A percentile compares a stretch with the other conserved stretches of the same genome.
These are phyloP conservation scores for Euclidium syriacum DNA, from an alignment of 345 rosid species.

Conservation along the genomic window DNA sequence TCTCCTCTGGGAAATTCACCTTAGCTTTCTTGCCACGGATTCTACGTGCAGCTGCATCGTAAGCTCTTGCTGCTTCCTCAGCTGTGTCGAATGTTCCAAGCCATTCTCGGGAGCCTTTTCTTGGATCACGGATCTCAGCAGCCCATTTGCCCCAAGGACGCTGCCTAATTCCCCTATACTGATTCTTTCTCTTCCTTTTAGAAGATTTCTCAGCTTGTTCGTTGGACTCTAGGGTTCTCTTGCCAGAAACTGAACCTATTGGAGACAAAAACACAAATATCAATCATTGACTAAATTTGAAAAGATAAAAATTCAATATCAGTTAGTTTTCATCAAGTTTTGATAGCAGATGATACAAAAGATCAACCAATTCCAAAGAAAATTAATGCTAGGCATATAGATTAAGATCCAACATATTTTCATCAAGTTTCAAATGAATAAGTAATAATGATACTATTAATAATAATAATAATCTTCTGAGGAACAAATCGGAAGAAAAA, in stretches of 20 bases:
- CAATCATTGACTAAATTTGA: background rate
- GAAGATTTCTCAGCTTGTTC: slow-evolving; percentile 65
- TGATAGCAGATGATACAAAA: slow-evolving; percentile 5
- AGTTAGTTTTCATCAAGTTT: too few species aligned
- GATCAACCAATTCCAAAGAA: slow-evolving; percentile 1
- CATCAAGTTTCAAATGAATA: background rate
- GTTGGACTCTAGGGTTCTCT: slow-evolving; percentile 40
- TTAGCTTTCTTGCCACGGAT: slow-evolving; percentile 81
- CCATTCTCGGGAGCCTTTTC: slow-evolving; percentile 94
- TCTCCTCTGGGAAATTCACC: slow-evolving; percentile 69
- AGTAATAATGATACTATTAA: too few species aligned
- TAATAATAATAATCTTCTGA: background rate
- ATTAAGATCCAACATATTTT: background rate
- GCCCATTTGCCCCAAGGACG: slow-evolving; percentile 99
- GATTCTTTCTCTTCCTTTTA: slow-evolving; percentile 90
- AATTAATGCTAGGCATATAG: background rate
- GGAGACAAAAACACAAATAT: slow-evolving; percentile 7
- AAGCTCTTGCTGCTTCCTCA: slow-evolving; percentile 96
- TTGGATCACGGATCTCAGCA: slow-evolving; percentile 97
- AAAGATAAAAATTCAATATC: background rate
- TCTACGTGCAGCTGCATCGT: slow-evolving; percentile 80
- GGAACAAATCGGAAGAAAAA: slow-evolving; percentile 1
- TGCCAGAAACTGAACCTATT: slow-evolving; percentile 43
- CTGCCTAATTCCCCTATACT: slow-evolving; percentile 86
- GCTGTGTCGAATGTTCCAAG: slow-evolving; percentile 96